Percentiles rank a stretch among this genome's conserved stretches.
Evolutionary conservation across 1,284 basidiomycete species (phyloP).

Genomic region (Heterobasidion parviporum): DNA sequence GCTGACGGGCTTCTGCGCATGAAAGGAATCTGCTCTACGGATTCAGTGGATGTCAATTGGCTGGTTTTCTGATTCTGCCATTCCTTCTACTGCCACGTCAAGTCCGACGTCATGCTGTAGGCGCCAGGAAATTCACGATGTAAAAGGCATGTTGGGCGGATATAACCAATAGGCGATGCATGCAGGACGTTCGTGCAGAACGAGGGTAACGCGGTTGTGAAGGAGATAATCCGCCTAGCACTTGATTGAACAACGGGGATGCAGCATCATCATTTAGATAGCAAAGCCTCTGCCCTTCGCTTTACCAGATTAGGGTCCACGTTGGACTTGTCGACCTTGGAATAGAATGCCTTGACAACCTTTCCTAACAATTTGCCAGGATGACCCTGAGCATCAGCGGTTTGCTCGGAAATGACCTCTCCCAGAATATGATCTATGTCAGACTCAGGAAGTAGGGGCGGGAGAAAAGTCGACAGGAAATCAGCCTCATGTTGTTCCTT

Average conservation of each 20-base stretch:
- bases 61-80: background rate
- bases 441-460: slow-evolving; percentile 44
- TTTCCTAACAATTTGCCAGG: slow-evolving; percentile 34
- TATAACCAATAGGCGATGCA: background rate
- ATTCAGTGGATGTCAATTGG: too few relatives aligned
- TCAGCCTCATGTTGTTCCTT: slow-evolving; percentile 52
- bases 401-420: slow-evolving; percentile 27
- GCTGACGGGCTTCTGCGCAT: too few relatives aligned
- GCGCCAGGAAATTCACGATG: too few relatives aligned
- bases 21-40: too few relatives aligned
- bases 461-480: slow-evolving; percentile 47
- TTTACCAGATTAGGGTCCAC: slow-evolving; percentile 54
- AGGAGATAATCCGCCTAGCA: background rate
- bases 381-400: slow-evolving; percentile 12
- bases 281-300: slow-evolving; percentile 34
- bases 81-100: background rate
- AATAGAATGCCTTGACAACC: slow-evolving; percentile 57
- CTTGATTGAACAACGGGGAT: background rate
- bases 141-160: too few relatives aligned
- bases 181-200: background rate
- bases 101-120: background rate
- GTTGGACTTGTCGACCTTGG: slow-evolving; percentile 44
- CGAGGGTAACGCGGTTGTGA: background rate
- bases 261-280: slow-evolving; percentile 17
- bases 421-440: slow-evolving; percentile 45